A percentile compares a stretch with the other conserved stretches of the same genome.
Conservation (phyloP, 345 rosid species). For the Ceriops tagal region DNA sequence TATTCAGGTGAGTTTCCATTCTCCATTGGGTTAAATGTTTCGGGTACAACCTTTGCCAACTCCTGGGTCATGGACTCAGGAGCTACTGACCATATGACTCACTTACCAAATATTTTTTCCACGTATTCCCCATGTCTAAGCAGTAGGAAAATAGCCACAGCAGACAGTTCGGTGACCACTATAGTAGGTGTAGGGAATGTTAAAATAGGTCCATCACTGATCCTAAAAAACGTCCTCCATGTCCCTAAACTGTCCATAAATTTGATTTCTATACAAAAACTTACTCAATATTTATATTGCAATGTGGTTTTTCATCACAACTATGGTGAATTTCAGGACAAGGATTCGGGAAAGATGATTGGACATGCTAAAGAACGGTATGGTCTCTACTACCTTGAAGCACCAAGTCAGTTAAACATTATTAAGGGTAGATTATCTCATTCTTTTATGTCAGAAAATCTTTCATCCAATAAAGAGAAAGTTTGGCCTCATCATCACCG, state of each 20-base stretch:
- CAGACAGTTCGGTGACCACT: neutral
- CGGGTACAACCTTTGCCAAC: neutral
- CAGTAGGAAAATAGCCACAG: neutral
- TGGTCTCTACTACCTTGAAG: neutral
- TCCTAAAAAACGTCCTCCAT: neutral
- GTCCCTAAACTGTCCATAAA: neutral
- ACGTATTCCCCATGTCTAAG: neutral
- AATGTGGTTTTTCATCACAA: neutral
- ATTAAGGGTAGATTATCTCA: neutral
- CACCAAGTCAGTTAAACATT: neutral
- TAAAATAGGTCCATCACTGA: neutral
- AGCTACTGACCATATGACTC: slow-evolving; percentile 5
- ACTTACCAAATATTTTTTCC: neutral
- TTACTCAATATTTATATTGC: neutral
- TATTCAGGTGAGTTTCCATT: slow-evolving; percentile 3
- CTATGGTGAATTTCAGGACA: neutral
- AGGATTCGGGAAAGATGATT: neutral
- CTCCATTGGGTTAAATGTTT: neutral
- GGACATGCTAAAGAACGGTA: slow-evolving; percentile 5
- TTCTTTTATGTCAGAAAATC: neutral
- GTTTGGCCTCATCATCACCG: neutral
- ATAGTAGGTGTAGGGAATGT: neutral
- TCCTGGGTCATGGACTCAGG: neutral
- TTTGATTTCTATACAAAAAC: neutral
- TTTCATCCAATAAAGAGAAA: neutral